phyloP scores from a whole-genome alignment of 441 rosid genomes.

The Euphorbia schlechtendalii region DNA sequence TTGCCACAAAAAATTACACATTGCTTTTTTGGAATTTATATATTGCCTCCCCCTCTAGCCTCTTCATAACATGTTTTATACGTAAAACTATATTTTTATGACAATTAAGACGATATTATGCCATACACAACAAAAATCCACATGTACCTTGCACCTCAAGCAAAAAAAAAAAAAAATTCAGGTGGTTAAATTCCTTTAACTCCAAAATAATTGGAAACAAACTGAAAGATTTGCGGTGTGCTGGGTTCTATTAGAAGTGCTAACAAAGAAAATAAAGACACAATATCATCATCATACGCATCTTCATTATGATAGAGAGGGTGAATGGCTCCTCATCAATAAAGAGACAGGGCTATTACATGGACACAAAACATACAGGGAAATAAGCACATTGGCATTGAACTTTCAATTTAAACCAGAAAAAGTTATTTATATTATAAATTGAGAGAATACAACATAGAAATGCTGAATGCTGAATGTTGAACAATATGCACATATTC shows the following conservation, averaged over 20 bases:
- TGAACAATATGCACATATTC: neutral
- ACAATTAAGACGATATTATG: neutral
- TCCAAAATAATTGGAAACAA: neutral
- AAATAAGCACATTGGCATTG: neutral
- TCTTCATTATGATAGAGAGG: neutral
- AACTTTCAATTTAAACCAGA: neutral
- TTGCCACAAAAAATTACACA: neutral
- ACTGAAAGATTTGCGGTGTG: neutral
- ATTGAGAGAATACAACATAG: neutral
- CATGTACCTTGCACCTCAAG: neutral
- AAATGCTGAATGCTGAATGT: neutral
- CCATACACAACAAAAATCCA: neutral
- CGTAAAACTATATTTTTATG: neutral
- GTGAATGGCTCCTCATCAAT: neutral
- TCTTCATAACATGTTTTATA: neutral
- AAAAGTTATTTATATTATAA: neutral
- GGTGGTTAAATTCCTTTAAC: neutral
- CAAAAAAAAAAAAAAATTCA: neutral
- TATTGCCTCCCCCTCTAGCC: neutral
- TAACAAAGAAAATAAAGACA: neutral
- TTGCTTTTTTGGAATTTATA: neutral
- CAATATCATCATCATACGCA: neutral
- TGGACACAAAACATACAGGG: neutral
- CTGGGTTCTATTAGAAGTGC: neutral
- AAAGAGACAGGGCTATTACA: neutral